Evolutionary conservation across 2,329 filamentous ascomycete genomes (phyloP).

Genomic region (Westerdykella aurantiaca): DNA sequence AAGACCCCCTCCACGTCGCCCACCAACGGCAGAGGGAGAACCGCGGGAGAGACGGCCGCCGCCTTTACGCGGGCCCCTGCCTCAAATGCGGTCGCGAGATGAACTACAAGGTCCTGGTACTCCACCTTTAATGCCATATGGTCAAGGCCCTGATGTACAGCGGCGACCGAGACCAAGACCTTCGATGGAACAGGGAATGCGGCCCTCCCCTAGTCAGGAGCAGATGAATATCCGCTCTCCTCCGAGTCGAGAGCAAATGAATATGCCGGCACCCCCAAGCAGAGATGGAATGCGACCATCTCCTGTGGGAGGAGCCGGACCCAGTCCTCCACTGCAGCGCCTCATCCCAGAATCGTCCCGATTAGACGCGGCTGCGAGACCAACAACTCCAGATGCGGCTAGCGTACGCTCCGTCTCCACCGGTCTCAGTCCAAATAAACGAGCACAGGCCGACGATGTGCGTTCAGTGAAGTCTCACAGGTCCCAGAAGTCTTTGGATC

Average conservation of each 20-base stretch:
- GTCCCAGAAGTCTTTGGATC: slow-evolving; percentile 21
- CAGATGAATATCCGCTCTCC: slow-evolving; percentile 29
- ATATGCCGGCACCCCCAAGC: slow-evolving; percentile 19
- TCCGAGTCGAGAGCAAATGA: slow-evolving; percentile 28
- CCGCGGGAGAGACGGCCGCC: slow-evolving; percentile 9
- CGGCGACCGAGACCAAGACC: slow-evolving; percentile 24
- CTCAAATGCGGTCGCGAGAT: slow-evolving; percentile 5
- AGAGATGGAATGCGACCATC: slow-evolving; percentile 13
- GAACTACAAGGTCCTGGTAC: slow-evolving; percentile 1
- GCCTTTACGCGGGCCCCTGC: slow-evolving; percentile 13
- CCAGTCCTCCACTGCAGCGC: slow-evolving; percentile 27
- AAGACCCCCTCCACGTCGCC: slow-evolving; percentile 6
- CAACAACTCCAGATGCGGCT: slow-evolving; percentile 28
- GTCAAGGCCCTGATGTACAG: slow-evolving; percentile 7
- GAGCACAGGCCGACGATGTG: slow-evolving; percentile 25
- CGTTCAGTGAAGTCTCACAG: slow-evolving; percentile 22
- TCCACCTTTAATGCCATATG: slow-evolving; percentile 5
- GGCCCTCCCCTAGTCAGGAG: slow-evolving; percentile 32
- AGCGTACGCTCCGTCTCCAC: slow-evolving; percentile 14
- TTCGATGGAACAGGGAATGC: slow-evolving; percentile 32
- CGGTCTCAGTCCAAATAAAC: slow-evolving; percentile 23
- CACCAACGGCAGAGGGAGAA: slow-evolving; percentile 6
- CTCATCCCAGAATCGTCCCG: slow-evolving; percentile 38
- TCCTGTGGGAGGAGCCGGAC: slow-evolving; percentile 11
- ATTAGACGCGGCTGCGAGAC: slow-evolving; percentile 31